Base-by-base conservation (phyloP, 139 green algal genomes). In the Chlamydomonas sp. region DNA sequence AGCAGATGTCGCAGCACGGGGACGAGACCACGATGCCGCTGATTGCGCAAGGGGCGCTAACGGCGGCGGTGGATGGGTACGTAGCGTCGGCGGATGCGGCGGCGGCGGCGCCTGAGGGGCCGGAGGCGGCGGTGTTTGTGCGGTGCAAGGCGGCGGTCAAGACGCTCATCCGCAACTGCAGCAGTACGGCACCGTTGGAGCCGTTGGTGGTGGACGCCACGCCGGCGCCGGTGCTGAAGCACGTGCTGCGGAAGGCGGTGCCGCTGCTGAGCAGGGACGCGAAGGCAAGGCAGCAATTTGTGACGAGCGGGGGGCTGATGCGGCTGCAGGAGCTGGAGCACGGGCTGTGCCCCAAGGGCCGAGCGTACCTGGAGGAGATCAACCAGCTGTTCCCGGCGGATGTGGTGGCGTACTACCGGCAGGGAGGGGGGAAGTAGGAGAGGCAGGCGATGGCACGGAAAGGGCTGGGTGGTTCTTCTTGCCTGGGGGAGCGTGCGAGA, bases 241-340 rank as follows among this genome's bases (percentile, higher is more conserved):
- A 94, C 78, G 74, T 94, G 83, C 80, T 94, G 75, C 61, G 64
- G 14, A 60, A 83, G 17, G 71, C 87, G 31, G 74, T 80, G 79
- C 78, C 67, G 58, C 80, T 90, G 79, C 83, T 91, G 60, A 74
- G 67, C 20, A 49, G 62, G 59, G 60, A 84, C 76, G 63, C 80
- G 78, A 90, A 92, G 79, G 83, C 60, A 7, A 69, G 89, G 79
- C 86, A 92, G 79, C 66, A 79, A 31, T 91, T 92, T 58, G 91
- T 94, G 83, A 92, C 89, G 20, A 91, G 91, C 80, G 91, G 91
- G 17, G 91, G 82, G 72, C 86, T 94, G 68, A 82, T 88, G 80
- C 86, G 91, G 86, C 68, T 94, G 76, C 91, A 94, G 76, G 66
- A 67, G 58, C 7, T 90, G 18, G 77, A 89, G 73, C 83, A 63